Percentiles rank a stretch among this genome's conserved stretches.
phyloP scores from a whole-genome alignment of 225 moss, liverwort and hornwort genomes.

The Bryoerythrophyllum caledonicum region DNA sequence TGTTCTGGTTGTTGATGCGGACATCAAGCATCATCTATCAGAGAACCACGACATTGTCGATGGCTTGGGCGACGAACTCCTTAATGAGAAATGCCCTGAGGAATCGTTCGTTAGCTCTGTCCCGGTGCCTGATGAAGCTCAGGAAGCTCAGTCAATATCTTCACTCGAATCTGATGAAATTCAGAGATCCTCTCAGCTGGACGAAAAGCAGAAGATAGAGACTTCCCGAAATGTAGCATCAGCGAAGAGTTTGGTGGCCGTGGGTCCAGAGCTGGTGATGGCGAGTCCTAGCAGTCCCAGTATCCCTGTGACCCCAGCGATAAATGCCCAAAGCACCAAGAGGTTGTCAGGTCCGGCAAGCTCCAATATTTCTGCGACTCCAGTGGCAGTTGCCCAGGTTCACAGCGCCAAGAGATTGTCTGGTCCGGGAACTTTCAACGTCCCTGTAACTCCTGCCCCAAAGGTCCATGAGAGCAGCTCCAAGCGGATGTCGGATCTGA shows the following conservation, averaged over 20 bases:
- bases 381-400: conserved; percentile 17
- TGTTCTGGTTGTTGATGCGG: too few species aligned
- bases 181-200: background rate
- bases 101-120: background rate
- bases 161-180: conserved; percentile 1
- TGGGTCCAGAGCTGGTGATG: conserved; percentile 1
- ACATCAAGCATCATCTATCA: background rate
- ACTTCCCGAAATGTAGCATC: background rate
- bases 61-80: background rate
- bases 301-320: conserved; percentile 5
- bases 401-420: conserved; percentile 9
- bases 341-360: background rate
- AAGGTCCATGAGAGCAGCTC: conserved; percentile 14
- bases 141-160: background rate
- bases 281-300: background rate
- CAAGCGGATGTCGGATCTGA: background rate
- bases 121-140: conserved; percentile 6
- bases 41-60: conserved; percentile 1
- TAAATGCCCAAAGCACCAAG: conserved; percentile 8
- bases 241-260: background rate
- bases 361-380: background rate
- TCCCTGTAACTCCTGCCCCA: background rate
- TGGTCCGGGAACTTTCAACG: background rate
- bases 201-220: background rate
- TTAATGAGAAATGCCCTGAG: background rate